These are phyloP conservation scores for Rhodotorula sphaerocarpa DNA, from an alignment of 768 basidiomycete species.

Conservation along the genomic window DNA sequence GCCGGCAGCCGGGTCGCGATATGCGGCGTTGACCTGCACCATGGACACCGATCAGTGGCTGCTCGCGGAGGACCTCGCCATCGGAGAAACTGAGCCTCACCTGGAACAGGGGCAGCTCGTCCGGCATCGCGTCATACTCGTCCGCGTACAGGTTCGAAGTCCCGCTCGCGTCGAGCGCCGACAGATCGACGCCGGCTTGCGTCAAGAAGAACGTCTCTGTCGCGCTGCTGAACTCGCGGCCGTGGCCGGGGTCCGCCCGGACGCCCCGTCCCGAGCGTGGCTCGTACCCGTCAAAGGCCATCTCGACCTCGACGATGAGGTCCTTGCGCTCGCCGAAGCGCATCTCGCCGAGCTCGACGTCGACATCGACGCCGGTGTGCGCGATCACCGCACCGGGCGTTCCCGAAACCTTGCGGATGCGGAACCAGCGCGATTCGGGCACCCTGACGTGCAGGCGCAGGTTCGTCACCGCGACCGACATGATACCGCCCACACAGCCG, in stretches of 20 bases:
- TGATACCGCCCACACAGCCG: constrained; percentile 90
- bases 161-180: constrained; percentile 27
- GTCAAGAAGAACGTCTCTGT: constrained; percentile 70
- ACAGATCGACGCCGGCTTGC: constrained; percentile 38
- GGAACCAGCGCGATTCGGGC: constrained; percentile 80
- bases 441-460: constrained; percentile 95
- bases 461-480: constrained; percentile 83
- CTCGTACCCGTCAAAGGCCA: constrained; percentile 45
- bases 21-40: constrained; percentile 65
- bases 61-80: neutral
- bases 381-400: constrained; percentile 77
- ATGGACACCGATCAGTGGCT: too few species aligned
- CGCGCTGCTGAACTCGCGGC: constrained; percentile 53
- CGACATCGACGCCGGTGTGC: constrained; percentile 86
- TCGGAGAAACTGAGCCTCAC: constrained; percentile 39
- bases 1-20: constrained; percentile 77
- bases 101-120: constrained; percentile 92
- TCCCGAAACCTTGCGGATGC: constrained; percentile 87
- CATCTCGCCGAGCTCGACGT: constrained; percentile 88
- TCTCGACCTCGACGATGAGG: constrained; percentile 91
- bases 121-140: constrained; percentile 70
- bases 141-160: constrained; percentile 39
- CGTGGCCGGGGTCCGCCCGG: constrained; percentile 13
- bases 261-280: neutral
- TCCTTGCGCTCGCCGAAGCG: constrained; percentile 95